Evolutionary conservation across 305 asterid genomes (phyloP).

Genomic region (Rubia peregrina): DNA sequence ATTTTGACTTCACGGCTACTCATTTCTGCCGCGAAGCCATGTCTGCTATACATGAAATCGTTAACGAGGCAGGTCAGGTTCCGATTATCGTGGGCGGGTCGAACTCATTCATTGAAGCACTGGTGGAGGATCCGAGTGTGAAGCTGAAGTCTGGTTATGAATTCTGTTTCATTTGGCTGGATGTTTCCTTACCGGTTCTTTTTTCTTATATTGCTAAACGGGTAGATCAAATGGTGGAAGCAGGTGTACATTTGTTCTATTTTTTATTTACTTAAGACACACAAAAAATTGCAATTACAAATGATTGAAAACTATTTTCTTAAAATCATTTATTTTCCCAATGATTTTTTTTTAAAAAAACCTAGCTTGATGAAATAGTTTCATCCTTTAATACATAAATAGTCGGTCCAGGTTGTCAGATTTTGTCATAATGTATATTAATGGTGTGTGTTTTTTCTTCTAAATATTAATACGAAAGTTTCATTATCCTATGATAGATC

Average conservation of each 20-base stretch:
- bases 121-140: constrained; percentile 22
- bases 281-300: too few species aligned
- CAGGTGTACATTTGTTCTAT: constrained; percentile 13
- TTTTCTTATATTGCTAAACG: constrained; percentile 22
- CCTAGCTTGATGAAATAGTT: too few species aligned
- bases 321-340: too few species aligned
- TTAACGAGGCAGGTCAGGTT: constrained; percentile 11
- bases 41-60: constrained; percentile 3
- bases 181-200: constrained; percentile 22
- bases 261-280: too few species aligned
- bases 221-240: constrained; percentile 38
- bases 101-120: constrained; percentile 33
- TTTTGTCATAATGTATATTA: too few species aligned
- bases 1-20: constrained; percentile 19
- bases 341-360: too few species aligned
- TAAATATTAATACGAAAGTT: too few species aligned
- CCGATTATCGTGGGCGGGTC: constrained; percentile 50
- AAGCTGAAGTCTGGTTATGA: constrained; percentile 22
- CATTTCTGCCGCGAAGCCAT: constrained; percentile 31
- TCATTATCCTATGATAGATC: too few species aligned
- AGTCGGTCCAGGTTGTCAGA: too few species aligned
- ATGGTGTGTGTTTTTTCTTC: too few species aligned
- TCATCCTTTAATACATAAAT: too few species aligned
- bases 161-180: constrained; percentile 34
- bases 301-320: too few species aligned